Percentiles rank a stretch among this genome's conserved stretches.
phyloP scores from a whole-genome alignment of 352 stramenopile species.

The Pythium aquatile region DNA sequence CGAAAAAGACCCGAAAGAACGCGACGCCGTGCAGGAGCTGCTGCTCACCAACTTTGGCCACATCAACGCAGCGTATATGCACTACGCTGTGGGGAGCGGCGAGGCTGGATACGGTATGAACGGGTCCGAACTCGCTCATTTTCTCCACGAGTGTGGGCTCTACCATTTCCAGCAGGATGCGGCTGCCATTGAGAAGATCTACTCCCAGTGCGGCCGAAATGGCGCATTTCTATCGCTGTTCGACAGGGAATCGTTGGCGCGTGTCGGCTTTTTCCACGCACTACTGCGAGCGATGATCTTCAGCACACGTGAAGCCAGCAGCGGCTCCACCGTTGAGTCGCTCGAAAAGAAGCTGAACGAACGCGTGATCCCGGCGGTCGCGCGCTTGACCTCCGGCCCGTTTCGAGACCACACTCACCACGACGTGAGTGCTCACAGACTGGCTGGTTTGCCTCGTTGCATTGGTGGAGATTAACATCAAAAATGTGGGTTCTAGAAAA shows the following conservation, averaged over 20 bases:
- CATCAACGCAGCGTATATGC: conserved; percentile 67
- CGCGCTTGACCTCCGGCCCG: conserved; percentile 57
- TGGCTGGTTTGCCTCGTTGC: not conserved
- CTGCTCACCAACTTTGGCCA: conserved; percentile 50
- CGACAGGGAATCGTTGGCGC: conserved; percentile 51
- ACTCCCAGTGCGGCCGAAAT: conserved; percentile 36
- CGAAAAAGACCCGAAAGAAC: conserved; percentile 42
- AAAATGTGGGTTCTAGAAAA: conserved; percentile 37
- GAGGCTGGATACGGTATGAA: conserved; percentile 69
- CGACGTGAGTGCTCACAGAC: conserved; percentile 35
- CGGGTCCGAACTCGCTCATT: conserved; percentile 62
- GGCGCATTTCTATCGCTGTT: conserved; percentile 49
- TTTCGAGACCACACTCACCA: conserved; percentile 78
- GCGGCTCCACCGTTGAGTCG: conserved; percentile 21
- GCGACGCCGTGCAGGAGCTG: conserved; percentile 51
- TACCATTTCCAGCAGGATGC: conserved; percentile 39
- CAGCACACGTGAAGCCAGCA: conserved; percentile 16
- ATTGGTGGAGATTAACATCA: not conserved
- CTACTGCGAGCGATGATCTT: conserved; percentile 53
- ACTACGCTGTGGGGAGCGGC: conserved; percentile 70
- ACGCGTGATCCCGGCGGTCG: conserved; percentile 46
- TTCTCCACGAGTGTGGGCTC: conserved; percentile 71
- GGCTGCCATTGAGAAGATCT: conserved; percentile 36
- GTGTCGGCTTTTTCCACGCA: conserved; percentile 71
- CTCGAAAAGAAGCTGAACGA: conserved; percentile 50